Conservation (phyloP, 176 grass and related monocot genomes). For the Aegilops bicornis region DNA sequence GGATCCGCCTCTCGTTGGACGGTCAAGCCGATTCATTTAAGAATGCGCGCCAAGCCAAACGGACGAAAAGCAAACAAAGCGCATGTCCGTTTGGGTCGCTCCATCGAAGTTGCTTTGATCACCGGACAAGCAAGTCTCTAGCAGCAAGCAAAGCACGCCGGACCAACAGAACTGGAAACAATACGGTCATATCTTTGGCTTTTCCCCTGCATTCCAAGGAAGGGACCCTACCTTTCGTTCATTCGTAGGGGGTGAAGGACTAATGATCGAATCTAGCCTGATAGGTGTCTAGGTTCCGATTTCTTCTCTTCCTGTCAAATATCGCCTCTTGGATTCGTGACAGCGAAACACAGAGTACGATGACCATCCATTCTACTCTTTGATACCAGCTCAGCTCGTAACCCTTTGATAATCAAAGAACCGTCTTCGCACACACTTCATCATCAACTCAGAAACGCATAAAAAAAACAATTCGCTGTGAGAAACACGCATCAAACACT, state of each 20-base stretch:
- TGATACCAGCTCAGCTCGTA: background rate
- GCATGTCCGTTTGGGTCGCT: too few species aligned
- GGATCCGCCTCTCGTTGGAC: too few species aligned
- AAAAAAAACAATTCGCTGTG: background rate
- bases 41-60: too few species aligned
- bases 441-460: background rate
- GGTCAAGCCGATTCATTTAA: too few species aligned
- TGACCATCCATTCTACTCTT: too few species aligned
- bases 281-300: background rate
- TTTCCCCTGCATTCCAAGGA: background rate
- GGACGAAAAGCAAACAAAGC: too few species aligned
- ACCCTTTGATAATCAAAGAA: background rate
- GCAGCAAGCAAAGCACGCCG: background rate
- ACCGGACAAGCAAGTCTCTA: background rate
- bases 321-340: slow-evolving; percentile 12
- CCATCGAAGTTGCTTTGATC: background rate
- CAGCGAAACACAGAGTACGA: background rate
- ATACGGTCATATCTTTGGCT: background rate
- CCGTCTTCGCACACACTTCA: background rate
- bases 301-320: background rate
- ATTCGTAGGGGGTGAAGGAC: slow-evolving; percentile 2
- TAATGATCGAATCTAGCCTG: background rate
- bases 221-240: background rate
- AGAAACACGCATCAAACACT: background rate
- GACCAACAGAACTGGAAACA: background rate